phyloP scores from a whole-genome alignment of 768 basidiomycete genomes.

The Suillus variegatus region DNA sequence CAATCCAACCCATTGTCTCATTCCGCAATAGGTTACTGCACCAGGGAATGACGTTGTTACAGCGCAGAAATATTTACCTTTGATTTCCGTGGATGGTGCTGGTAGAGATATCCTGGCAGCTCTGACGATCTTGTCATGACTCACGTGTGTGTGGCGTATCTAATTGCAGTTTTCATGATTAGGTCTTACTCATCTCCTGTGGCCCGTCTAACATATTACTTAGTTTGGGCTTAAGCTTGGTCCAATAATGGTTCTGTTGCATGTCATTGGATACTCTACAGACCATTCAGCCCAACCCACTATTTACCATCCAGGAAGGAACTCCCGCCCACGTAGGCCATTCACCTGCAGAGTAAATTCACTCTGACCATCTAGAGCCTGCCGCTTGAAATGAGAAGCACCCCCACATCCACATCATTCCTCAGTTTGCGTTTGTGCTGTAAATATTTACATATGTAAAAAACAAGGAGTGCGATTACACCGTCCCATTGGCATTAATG shows the following conservation, averaged over 20 bases:
- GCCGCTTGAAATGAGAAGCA: not conserved
- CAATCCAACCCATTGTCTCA: too few species aligned
- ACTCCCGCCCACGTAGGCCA: too few species aligned
- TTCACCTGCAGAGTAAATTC: not conserved
- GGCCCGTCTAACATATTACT: not conserved
- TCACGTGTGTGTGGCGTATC: not conserved
- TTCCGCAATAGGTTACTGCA: too few species aligned
- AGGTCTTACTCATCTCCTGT: not conserved
- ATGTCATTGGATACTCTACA: not conserved
- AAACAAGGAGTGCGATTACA: conserved; percentile 12
- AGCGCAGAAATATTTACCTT: not conserved
- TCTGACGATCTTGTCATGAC: not conserved
- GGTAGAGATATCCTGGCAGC: not conserved
- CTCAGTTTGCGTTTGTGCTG: not conserved
- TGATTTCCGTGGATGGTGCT: not conserved
- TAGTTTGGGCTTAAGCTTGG: not conserved
- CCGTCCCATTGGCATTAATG: conserved; percentile 12
- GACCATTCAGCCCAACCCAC: not conserved
- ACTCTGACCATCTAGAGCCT: not conserved
- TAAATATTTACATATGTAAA: conserved; percentile 5
- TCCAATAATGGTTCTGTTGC: not conserved
- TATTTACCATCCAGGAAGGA: not conserved
- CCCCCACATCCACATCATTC: not conserved
- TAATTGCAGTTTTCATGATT: not conserved
- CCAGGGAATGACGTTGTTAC: too few species aligned